Evolutionary conservation across 2,329 filamentous ascomycete genomes (phyloP), one percentile per base, ranked within the genome.

Genomic region (Xylaria sp.): DNA sequence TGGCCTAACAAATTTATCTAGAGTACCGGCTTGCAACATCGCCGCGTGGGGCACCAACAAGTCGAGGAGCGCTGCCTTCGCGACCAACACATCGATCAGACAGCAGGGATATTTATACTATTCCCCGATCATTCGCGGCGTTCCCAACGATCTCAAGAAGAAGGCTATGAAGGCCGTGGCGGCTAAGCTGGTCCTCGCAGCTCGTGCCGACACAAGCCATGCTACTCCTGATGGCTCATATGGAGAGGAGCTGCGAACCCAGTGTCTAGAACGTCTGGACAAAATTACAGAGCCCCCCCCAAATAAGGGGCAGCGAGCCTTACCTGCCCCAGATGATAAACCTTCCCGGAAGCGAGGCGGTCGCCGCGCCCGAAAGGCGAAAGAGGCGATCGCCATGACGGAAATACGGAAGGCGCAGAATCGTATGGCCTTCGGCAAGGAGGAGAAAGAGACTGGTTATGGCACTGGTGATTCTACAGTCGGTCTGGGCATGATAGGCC

Each of bases 321-420:
- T 98, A 0, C 95, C 95, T 0, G 93, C 93, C 0, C 96, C 96
- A 0, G 96, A 98, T 78, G 96, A 99, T 81, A 99, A 98, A 80
- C 96, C 94, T 1, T 90, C 93, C 0, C 88, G 94, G 41, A 99
- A 99, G 81, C 92, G 96, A 73, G 96, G 96, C 80, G 96, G 96
- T 61, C 87, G 95, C 65, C 87, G 94, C 73, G 96, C 94, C 13
- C 87, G 96, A 66, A 97, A 97, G 81, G 95, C 95, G 69, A 99
- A 99, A 86, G 96, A 97, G 81, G 94, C 95, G 3, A 93, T 93
- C 7, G 95, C 96, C 69, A 97, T 98, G 94, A 99, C 96, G 0
- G 96, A 99, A 65, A 85, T 99, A 37, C 91, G 94, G 73, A 98
- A 98, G 81, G 94, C 94, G 4, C 96, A 98, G 82, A 99, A 99